Base-by-base conservation (phyloP, 352 stramenopile species). In the Phytopythium helicoides region DNA sequence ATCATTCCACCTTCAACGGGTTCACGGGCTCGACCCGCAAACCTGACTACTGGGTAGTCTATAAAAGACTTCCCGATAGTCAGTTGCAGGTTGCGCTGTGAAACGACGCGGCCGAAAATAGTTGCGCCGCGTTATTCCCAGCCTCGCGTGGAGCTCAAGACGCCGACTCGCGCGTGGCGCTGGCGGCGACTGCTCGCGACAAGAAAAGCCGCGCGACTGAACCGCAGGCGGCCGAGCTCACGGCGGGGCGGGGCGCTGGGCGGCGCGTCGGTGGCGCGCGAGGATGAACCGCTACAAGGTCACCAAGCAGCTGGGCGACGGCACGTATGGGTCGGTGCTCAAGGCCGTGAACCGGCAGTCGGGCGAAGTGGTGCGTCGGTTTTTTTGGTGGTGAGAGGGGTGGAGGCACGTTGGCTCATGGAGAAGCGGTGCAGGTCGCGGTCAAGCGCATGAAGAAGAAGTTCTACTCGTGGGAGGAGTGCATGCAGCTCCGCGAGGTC, bases 371-470 rank as follows among this genome's bases (percentile, higher is more conserved):
- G 88, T 97, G 64, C 52, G 78, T 36, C 36, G 22, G 42, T 9
- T 3, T 31, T n/a, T 23, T 18, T 19, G 54, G 33, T 54, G 45
- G 23, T 41, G 19, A 19, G 2, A n/a, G 16, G 38, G 18, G 5
- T 51, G 44, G 34, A 33, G 21, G 16, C 21, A 22, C 34, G 16
- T 18, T 40, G 23, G 37, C 6, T 26, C 46, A 19, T 9, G 23
- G 15, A 47, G 12, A 22, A 3, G 7, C 3, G 19, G 18, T 41
- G 38, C 55, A 97, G 81, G 91, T 97, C 14, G 95, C 95, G 3
- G 85, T 99, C 46, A 98, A 99, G 67, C 97, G 96, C 62, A 98
- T 98, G 90, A 98, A 98, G 71, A 98, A 97, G 76, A 97, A 97
- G 57, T 98, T 98, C 70, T 96, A 95, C 66, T 97, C 80, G 48